These are phyloP conservation scores for Nepenthes alata DNA, from an alignment of 179 eudicot genomes.

Conservation along the genomic window DNA sequence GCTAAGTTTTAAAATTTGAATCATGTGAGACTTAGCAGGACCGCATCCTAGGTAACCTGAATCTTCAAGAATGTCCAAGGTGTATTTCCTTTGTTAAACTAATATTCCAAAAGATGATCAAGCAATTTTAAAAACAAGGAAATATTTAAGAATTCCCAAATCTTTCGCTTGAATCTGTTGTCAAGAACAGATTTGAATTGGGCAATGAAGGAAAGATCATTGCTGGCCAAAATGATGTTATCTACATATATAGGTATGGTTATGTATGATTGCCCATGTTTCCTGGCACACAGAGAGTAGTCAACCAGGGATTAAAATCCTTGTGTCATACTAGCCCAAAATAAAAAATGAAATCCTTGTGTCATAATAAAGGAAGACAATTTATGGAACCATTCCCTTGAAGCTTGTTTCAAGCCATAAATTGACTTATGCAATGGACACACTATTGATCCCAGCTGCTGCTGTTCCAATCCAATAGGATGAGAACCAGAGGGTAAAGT, in stretches of 20 bases:
- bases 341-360: neutral
- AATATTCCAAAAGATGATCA: neutral
- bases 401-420: neutral
- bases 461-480: no score
- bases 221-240: neutral
- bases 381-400: neutral
- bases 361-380: neutral
- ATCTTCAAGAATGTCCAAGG: neutral
- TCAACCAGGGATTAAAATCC: neutral
- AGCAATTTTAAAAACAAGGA: neutral
- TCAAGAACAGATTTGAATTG: neutral
- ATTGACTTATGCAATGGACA: neutral
- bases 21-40: neutral
- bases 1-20: no score
- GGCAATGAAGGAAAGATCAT: neutral
- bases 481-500: neutral
- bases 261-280: neutral
- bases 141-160: neutral
- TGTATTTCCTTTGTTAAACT: neutral
- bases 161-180: neutral
- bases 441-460: neutral
- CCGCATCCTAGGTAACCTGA: no score
- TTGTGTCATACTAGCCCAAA: neutral
- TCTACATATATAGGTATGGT: neutral
- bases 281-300: neutral